Percentiles rank a stretch among this genome's conserved stretches.
phyloP scores from a whole-genome alignment of 2,329 filamentous ascomycete species.

The Trichoderma brevicompactum region DNA sequence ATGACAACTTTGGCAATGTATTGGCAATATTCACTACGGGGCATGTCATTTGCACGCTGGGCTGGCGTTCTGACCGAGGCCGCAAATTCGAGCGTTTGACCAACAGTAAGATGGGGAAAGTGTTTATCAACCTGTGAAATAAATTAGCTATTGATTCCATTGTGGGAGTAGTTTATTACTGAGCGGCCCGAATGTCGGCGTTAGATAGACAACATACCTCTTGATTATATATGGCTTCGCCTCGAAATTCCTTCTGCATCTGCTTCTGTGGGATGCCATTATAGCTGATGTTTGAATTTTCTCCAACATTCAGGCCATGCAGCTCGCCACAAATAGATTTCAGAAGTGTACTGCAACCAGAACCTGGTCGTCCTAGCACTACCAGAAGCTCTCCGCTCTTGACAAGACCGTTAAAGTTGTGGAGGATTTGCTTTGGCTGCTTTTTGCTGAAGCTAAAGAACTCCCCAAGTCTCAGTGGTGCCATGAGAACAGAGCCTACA shows the following conservation, averaged over 20 bases:
- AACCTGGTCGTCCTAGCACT: constrained; percentile 68
- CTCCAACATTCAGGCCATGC: constrained; percentile 59
- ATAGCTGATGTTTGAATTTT: constrained; percentile 61
- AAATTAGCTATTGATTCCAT: neutral
- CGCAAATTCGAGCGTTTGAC: constrained; percentile 74
- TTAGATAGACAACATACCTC: constrained; percentile 52
- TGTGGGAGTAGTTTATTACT: too few species aligned
- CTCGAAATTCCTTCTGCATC: constrained; percentile 65
- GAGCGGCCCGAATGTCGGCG: too few species aligned
- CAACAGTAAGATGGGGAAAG: constrained; percentile 77
- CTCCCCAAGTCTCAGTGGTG: constrained; percentile 62
- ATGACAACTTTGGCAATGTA: constrained; percentile 70
- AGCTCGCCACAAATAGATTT: constrained; percentile 66
- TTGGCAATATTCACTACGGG: constrained; percentile 60
- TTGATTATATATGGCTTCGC: constrained; percentile 74
- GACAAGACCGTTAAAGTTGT: constrained; percentile 66
- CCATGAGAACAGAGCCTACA: constrained; percentile 61
- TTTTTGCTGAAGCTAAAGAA: constrained; percentile 54
- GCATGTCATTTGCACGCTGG: constrained; percentile 65
- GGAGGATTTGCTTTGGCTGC: constrained; percentile 62
- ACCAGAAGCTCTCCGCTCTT: constrained; percentile 69
- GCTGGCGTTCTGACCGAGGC: constrained; percentile 70
- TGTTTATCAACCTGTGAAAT: constrained; percentile 64
- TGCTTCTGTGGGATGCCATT: constrained; percentile 59
- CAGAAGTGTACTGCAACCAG: constrained; percentile 67